phyloP scores from a whole-genome alignment of 2,329 filamentous ascomycete species.

The Neonectria sp. region DNA sequence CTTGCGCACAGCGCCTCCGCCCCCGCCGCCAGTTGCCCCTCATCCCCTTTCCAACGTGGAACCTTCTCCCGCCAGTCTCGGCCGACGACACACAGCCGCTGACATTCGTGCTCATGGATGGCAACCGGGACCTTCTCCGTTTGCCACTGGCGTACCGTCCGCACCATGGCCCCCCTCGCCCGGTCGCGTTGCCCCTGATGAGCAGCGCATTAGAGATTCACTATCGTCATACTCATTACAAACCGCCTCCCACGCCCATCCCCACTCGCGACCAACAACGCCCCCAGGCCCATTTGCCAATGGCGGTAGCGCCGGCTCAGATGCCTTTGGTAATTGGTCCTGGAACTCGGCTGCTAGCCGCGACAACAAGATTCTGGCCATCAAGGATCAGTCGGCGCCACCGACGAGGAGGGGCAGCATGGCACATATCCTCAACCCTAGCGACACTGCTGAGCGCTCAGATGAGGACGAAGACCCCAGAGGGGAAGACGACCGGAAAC shows the following conservation, averaged over 20 bases:
- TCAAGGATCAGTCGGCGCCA: slow-evolving; percentile 70
- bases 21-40: slow-evolving; percentile 74
- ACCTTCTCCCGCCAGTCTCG: slow-evolving; percentile 77
- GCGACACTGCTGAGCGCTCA: slow-evolving; percentile 68
- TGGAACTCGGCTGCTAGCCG: slow-evolving; percentile 67
- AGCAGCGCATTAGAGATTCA: slow-evolving; percentile 71
- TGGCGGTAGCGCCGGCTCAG: slow-evolving; percentile 54
- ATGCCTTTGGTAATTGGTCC: slow-evolving; percentile 69
- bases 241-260: slow-evolving; percentile 56
- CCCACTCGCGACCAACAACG: slow-evolving; percentile 69
- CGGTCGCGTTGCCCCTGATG: slow-evolving; percentile 64
- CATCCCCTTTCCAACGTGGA: slow-evolving; percentile 77
- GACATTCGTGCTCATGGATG: slow-evolving; percentile 93
- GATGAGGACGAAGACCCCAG: slow-evolving; percentile 70
- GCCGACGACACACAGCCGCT: slow-evolving; percentile 91
- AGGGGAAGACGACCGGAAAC: slow-evolving; percentile 73
- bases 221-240: slow-evolving; percentile 69
- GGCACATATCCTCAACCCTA: slow-evolving; percentile 75
- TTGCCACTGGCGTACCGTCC: slow-evolving; percentile 69
- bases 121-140: slow-evolving; percentile 76
- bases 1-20: slow-evolving; percentile 75
- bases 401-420: slow-evolving; percentile 72
- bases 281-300: slow-evolving; percentile 67
- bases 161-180: slow-evolving; percentile 70
- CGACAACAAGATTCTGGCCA: slow-evolving; percentile 64